Evolutionary conservation across 352 stramenopile species (phyloP).

Genomic region (Phytophthora aleatoria): DNA sequence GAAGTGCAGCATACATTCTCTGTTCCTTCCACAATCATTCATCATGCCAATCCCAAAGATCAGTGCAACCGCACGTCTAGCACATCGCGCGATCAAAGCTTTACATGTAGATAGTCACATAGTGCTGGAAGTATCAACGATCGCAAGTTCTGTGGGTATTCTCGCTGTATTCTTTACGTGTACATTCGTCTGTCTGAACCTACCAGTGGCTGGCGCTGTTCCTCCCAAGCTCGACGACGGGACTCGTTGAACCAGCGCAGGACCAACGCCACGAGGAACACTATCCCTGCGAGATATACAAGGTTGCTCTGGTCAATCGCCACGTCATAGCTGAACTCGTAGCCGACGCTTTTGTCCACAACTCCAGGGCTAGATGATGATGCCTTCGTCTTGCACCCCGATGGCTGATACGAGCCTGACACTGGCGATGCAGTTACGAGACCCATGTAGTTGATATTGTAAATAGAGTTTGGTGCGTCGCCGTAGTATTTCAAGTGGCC

Average conservation of each 20-base stretch:
- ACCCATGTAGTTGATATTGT: conserved; percentile 29
- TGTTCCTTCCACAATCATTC: conserved; percentile 14
- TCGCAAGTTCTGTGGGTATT: conserved; percentile 10
- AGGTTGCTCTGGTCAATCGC: conserved; percentile 18
- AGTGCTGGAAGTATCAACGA: neutral
- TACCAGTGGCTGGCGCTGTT: conserved; percentile 24
- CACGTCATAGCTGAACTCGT: conserved; percentile 7
- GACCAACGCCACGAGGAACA: conserved; percentile 24
- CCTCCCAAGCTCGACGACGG: conserved; percentile 22
- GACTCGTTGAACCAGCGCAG: conserved; percentile 36
- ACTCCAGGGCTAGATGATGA: neutral
- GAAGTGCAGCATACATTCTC: conserved; percentile 29
- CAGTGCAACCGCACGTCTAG: conserved; percentile 8
- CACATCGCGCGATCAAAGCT: neutral
- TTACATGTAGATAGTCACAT: neutral
- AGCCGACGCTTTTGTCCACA: neutral
- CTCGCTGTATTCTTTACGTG: conserved; percentile 11
- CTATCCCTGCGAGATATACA: conserved; percentile 8
- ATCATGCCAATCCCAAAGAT: conserved; percentile 7
- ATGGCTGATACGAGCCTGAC: conserved; percentile 15
- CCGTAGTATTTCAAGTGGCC: conserved; percentile 22
- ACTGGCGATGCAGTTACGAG: conserved; percentile 14
- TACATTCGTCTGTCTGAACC: conserved; percentile 15
- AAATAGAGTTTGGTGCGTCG: conserved; percentile 18
- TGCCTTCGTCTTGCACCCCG: conserved; percentile 11